A percentile compares a stretch with the other conserved stretches of the same genome.
These are phyloP conservation scores for Orbilia ellipsospora DNA, from an alignment of 2,329 filamentous ascomycete species.

Conservation along the genomic window DNA sequence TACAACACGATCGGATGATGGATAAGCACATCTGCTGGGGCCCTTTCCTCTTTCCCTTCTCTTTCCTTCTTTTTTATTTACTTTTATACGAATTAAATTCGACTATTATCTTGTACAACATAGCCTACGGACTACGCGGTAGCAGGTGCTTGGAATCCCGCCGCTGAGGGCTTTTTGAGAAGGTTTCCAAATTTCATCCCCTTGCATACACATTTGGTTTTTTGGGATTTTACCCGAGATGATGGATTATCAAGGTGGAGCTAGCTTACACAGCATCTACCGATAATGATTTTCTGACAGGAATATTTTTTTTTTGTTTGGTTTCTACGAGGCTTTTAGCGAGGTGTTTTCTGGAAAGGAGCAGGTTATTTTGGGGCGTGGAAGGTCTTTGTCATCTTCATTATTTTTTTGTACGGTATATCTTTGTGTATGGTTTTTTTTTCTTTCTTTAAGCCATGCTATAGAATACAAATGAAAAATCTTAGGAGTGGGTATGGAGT, in stretches of 20 bases:
- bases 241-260: background rate
- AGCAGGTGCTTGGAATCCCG: background rate
- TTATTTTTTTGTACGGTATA: background rate
- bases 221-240: background rate
- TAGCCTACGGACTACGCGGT: background rate
- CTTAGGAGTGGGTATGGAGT: background rate
- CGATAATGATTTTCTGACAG: background rate
- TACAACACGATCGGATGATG: background rate
- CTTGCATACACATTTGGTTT: background rate
- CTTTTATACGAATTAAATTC: background rate
- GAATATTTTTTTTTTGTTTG: background rate
- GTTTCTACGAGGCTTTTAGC: conserved; percentile 12
- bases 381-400: conserved; percentile 1
- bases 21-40: background rate
- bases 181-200: conserved; percentile 13
- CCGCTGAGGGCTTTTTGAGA: background rate
- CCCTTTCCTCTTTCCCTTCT: background rate
- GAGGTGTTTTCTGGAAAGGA: conserved; percentile 19
- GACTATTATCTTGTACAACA: background rate
- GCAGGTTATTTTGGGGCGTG: background rate
- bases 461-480: background rate
- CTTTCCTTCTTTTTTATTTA: background rate
- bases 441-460: background rate
- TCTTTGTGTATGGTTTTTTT: background rate
- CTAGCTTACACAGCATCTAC: conserved; percentile 19